Base-by-base conservation (phyloP, 495 filamentous ascomycete species). In the Talaromyces stipitatus region DNA sequence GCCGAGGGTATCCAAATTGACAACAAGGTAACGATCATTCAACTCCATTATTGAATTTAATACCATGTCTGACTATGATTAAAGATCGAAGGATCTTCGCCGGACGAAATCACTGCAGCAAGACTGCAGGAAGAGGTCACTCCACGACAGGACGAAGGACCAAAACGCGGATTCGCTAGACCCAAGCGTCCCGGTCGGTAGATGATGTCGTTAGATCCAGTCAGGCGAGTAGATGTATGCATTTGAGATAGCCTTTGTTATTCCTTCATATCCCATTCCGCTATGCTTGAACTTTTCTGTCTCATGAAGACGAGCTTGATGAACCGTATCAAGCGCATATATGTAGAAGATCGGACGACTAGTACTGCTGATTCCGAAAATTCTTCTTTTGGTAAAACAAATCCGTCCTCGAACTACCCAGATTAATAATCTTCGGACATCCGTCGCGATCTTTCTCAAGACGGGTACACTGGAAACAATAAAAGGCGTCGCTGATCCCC, bases 401-500 rank as follows among this genome's bases (percentile, higher is more conserved):
- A 82, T 99, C 94, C 58, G 95, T 97, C 73, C 94, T 81, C 54
- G 88, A 92, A 77, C 87, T 91, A 48, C 94, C 94, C 68, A 99
- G 66, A 69, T 99, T 99, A 65, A 99, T 97, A 74, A 99, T 99
- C 82, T 99, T 99, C 33, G 94, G 94, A 72, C 94, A 99, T 2
- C 94, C 94, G 66, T 99, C 94, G 55, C 94, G 81, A 68, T 99
- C 94, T 72, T 97, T 97, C 71, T 99, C 94, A 2, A 99, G 73
- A 12, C 94, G 85, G 50, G 94, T 99, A 70, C 94, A 99, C 69
- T 99, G 95, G 68, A 96, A 97, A 80, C 94, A 99, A 77, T 99
- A 99, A 74, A 99, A 97, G n/a, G 94, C 94, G 69, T 99, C 94
- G 33, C 88, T 92, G 70, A 99, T 99, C 14, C 94, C 94, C 77